A percentile compares a stretch with the other conserved stretches of the same genome.
phyloP scores from a whole-genome alignment of 2,329 filamentous ascomycete species.

The Tympanopsis confertula region DNA sequence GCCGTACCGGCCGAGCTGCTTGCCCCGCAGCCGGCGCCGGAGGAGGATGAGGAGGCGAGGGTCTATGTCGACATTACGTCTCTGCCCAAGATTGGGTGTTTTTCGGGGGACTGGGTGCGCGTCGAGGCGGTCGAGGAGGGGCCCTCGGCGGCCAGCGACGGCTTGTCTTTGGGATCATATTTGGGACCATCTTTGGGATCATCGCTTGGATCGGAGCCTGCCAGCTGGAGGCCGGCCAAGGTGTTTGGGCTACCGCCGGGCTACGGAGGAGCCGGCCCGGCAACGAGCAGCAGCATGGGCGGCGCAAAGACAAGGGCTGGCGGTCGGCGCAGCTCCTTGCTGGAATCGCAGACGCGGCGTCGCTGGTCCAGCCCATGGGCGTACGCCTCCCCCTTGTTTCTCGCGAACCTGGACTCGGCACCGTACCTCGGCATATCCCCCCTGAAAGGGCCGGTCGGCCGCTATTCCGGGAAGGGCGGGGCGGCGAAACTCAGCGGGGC shows the following conservation, averaged over 20 bases:
- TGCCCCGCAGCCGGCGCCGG: constrained; percentile 65
- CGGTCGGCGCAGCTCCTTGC: constrained; percentile 44
- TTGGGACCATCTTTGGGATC: no score
- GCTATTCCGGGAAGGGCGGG: constrained; percentile 34
- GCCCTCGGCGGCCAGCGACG: neutral
- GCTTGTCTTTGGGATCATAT: no score
- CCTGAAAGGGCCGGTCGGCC: constrained; percentile 21
- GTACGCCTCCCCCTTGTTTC: constrained; percentile 74
- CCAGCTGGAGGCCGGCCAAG: constrained; percentile 69
- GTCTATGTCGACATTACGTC: constrained; percentile 84
- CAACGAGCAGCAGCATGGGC: constrained; percentile 21
- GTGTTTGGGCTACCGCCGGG: constrained; percentile 81
- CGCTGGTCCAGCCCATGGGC: constrained; percentile 45
- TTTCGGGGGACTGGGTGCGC: constrained; percentile 93
- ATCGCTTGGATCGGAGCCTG: constrained; percentile 29
- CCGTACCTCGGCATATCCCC: constrained; percentile 70
- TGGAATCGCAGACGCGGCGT: constrained; percentile 52
- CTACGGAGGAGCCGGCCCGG: constrained; percentile 20
- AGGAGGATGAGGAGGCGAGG: constrained; percentile 79
- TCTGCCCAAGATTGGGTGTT: constrained; percentile 81
- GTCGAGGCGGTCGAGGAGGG: constrained; percentile 63
- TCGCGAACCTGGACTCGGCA: constrained; percentile 73
- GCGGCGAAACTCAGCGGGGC: constrained; percentile 43
- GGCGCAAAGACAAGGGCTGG: constrained; percentile 34
- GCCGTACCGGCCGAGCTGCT: constrained; percentile 67